Evolutionary conservation across 768 basidiomycete genomes (phyloP).

Genomic region (Tricholoma sp.): DNA sequence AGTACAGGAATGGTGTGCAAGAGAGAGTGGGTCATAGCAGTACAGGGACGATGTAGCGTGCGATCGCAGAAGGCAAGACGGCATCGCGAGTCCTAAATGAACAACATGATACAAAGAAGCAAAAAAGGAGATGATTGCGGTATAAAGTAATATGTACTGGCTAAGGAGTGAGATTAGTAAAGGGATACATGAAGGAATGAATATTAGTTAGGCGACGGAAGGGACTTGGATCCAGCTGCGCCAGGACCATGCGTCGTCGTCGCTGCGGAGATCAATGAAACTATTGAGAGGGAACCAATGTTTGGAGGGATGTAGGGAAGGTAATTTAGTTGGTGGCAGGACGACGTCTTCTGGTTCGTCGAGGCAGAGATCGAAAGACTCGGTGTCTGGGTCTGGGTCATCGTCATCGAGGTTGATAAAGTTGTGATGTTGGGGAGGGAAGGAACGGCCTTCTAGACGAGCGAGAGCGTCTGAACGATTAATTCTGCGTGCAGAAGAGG

Average conservation of each 20-base stretch:
- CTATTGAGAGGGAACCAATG: slow-evolving; percentile 59
- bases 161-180: background rate
- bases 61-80: background rate
- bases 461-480: slow-evolving; percentile 62
- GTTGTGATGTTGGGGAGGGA: slow-evolving; percentile 27
- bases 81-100: too few relatives aligned
- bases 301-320: slow-evolving; percentile 12
- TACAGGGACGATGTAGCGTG: background rate
- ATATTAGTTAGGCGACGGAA: slow-evolving; percentile 21
- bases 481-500: slow-evolving; percentile 38
- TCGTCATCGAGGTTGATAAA: slow-evolving; percentile 71
- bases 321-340: slow-evolving; percentile 19
- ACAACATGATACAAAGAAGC: background rate
- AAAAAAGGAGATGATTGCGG: background rate
- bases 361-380: slow-evolving; percentile 28
- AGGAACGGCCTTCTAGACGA: slow-evolving; percentile 52
- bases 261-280: slow-evolving; percentile 56
- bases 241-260: slow-evolving; percentile 51
- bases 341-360: slow-evolving; percentile 35
- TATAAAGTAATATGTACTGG: background rate
- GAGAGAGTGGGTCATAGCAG: background rate
- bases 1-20: background rate
- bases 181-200: background rate
- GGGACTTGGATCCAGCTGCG: slow-evolving; percentile 61
- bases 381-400: slow-evolving; percentile 38